Evolutionary conservation across 495 filamentous ascomycete species (phyloP).

Genomic region (Oidiodendron maius): DNA sequence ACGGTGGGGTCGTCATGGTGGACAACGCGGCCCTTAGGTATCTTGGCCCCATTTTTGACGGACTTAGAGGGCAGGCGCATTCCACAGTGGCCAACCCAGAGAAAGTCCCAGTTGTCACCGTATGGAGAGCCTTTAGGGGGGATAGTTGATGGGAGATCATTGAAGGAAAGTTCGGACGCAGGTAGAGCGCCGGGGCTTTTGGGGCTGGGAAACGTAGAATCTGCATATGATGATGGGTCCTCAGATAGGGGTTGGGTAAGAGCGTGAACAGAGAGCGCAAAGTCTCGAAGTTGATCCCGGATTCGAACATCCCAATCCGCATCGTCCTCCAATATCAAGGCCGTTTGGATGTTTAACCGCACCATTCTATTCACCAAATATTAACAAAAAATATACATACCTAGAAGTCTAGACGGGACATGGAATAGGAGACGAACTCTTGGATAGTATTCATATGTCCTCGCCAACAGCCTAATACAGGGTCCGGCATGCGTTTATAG

Average conservation of each 20-base stretch:
- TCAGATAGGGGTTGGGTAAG: slow-evolving; percentile 1
- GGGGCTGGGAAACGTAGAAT: slow-evolving; percentile 15
- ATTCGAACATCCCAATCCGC: slow-evolving; percentile 43
- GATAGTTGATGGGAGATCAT: not conserved
- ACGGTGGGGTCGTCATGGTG: not conserved
- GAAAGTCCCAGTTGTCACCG: slow-evolving; percentile 41
- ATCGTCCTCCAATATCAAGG: slow-evolving; percentile 43
- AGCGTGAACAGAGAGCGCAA: slow-evolving; percentile 24
- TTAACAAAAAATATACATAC: not conserved
- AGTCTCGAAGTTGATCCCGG: slow-evolving; percentile 27
- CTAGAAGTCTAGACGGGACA: not conserved
- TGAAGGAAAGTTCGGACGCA: not conserved
- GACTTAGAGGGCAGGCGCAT: slow-evolving; percentile 28
- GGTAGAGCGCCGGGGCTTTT: not conserved
- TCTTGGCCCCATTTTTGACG: not conserved
- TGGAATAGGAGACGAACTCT: slow-evolving; percentile 14
- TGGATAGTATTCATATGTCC: slow-evolving; percentile 40
- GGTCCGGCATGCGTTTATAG: slow-evolving; percentile 6
- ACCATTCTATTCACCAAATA: slow-evolving; percentile 25
- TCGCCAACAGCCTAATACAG: slow-evolving; percentile 32
- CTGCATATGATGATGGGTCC: slow-evolving; percentile 16
- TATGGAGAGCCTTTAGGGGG: slow-evolving; percentile 22
- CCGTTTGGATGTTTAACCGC: slow-evolving; percentile 32
- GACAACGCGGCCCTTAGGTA: not conserved
- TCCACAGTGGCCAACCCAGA: slow-evolving; percentile 47